Conservation (phyloP, 768 basidiomycete species). For the Crassisporium funariophilum region DNA sequence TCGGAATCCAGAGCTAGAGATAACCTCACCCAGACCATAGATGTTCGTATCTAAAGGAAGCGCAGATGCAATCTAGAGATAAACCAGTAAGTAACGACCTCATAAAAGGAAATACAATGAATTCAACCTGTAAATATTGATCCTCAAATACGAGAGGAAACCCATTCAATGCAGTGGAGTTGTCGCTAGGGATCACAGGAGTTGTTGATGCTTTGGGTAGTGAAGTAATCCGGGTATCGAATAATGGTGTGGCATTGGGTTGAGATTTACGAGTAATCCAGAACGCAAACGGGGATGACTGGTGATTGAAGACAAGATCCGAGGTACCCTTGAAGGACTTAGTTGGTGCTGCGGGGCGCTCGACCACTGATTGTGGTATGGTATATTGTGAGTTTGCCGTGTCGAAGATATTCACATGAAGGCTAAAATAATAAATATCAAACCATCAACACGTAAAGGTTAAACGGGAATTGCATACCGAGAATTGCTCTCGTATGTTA, state of each 20-base stretch:
- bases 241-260: slow-evolving; percentile 56
- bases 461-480: slow-evolving; percentile 32
- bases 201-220: slow-evolving; percentile 61
- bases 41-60: slow-evolving; percentile 70
- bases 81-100: neutral
- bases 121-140: slow-evolving; percentile 68
- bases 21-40: slow-evolving; percentile 77
- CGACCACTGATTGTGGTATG: slow-evolving; percentile 55
- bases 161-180: slow-evolving; percentile 57
- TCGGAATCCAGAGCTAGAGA: slow-evolving; percentile 69
- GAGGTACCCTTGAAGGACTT: slow-evolving; percentile 41
- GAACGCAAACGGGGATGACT: slow-evolving; percentile 69
- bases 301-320: slow-evolving; percentile 72
- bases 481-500: slow-evolving; percentile 62
- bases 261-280: slow-evolving; percentile 75
- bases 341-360: slow-evolving; percentile 40
- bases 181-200: slow-evolving; percentile 53
- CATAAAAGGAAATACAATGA: slow-evolving; percentile 18
- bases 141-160: slow-evolving; percentile 80
- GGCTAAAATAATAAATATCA: slow-evolving; percentile 36
- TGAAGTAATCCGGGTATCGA: slow-evolving; percentile 68
- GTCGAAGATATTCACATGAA: slow-evolving; percentile 72
- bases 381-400: slow-evolving; percentile 63
- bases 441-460: neutral
- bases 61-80: slow-evolving; percentile 57